phyloP scores from a whole-genome alignment of 345 rosid species.

The Eucalyptus lansdowneana region DNA sequence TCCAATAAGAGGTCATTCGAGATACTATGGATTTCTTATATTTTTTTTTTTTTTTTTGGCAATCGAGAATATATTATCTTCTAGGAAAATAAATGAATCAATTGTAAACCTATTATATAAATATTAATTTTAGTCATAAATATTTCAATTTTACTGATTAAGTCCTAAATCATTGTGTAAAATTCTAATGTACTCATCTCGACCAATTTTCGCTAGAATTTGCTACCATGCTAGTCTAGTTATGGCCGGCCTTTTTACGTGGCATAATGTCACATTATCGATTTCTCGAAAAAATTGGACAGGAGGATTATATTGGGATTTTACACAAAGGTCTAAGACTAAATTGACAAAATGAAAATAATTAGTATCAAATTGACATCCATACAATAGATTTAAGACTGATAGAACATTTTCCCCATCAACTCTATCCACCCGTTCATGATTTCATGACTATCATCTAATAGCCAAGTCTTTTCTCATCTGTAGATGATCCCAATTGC shows the following conservation, averaged over 20 bases:
- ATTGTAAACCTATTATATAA: background rate
- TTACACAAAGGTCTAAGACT: rapidly evolving
- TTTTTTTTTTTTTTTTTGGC: background rate
- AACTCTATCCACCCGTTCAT: background rate
- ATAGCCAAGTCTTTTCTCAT: background rate
- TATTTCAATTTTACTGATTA: background rate
- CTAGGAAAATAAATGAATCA: background rate
- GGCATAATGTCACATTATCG: rapidly evolving
- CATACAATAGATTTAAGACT: background rate
- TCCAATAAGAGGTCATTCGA: background rate
- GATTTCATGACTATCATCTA: background rate
- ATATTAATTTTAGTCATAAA: background rate
- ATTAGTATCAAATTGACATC: background rate
- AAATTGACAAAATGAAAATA: background rate
- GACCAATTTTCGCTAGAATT: rapidly evolving
- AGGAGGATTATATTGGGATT: background rate
- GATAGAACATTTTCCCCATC: background rate
- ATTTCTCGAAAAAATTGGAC: rapidly evolving
- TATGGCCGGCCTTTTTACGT: rapidly evolving
- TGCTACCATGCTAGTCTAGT: rapidly evolving
- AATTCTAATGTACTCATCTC: background rate
- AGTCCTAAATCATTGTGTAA: background rate
- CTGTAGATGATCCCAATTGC: background rate
- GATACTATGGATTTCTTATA: background rate
- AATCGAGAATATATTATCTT: background rate